Base-by-base conservation (phyloP, 768 basidiomycete species). In the Mrakia hoshinonis region DNA sequence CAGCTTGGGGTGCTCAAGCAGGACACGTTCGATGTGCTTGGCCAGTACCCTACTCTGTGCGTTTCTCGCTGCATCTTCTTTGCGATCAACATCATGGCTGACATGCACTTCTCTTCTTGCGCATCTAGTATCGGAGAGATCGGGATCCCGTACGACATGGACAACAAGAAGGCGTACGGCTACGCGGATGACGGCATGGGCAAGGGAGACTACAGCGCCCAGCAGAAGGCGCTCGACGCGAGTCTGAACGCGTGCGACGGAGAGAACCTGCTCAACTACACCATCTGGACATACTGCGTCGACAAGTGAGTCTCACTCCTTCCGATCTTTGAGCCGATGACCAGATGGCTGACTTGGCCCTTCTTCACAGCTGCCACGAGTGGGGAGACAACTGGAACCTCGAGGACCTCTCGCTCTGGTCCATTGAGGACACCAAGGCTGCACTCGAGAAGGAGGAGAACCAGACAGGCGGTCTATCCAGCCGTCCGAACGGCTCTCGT, bases 341-440 rank as follows among this genome's bases (percentile, higher is more conserved):
- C 39, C 24, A 47, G 38, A 10, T 22, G 22, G 46, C 10, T 31
- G 20, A 20, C 38, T 31, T 22, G 10, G 2, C 11, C 24, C 9
- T 38, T 48, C 26, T 36, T 29, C 55, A 20, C 72, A 73, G 72
- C 76, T 83, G 82, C 31, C 91, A 97, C 77, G 82, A 85, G 77
- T 96, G 90, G 91, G 92, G 95, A 18, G 95, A 99, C 80, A 87
- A 87, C 0, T 99, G 94, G 95, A 94, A 97, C 78, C 85, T 90
- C 80, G 95, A 99, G 81, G 95, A 98, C 81, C 79, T 98, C 71
- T 92, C 90, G 74, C 73, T 98, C 18, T 97, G 90, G 90, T 88
- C 87, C 75, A 74, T 79, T 4, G 90, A 92, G 74, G 93, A 97
- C 77, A 73, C 72, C 24, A 62, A 63, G 26, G 72, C 58, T 3